phyloP scores from a whole-genome alignment of 2,329 filamentous ascomycete genomes.

The Penicillium brasilianum region DNA sequence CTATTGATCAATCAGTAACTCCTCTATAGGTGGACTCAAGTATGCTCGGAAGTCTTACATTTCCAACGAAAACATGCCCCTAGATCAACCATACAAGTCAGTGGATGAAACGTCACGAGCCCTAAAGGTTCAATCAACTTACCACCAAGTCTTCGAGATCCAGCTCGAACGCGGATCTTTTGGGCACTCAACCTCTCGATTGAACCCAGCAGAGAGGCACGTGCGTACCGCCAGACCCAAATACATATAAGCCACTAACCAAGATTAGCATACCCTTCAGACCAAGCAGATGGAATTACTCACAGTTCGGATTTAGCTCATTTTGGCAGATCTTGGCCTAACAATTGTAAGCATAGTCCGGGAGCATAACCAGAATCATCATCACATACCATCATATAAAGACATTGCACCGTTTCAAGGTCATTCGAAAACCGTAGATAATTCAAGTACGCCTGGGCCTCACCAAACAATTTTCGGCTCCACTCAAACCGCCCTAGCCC shows the following conservation, averaged over 20 bases:
- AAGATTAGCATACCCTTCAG: constrained; percentile 18
- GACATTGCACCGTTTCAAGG: constrained; percentile 55
- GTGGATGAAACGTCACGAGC: background rate
- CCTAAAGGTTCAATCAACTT: constrained; percentile 19
- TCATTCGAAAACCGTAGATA: constrained; percentile 52
- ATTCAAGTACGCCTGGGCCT: constrained; percentile 48
- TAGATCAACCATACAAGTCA: constrained; percentile 20
- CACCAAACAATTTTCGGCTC: constrained; percentile 54
- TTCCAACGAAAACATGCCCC: constrained; percentile 53
- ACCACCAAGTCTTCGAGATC: constrained; percentile 56
- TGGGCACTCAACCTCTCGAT: constrained; percentile 46
- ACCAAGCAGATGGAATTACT: constrained; percentile 16
- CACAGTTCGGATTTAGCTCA: constrained; percentile 55
- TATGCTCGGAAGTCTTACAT: constrained; percentile 38
- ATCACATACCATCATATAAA: constrained; percentile 51
- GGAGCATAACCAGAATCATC: too few species aligned
- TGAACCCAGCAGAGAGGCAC: constrained; percentile 55
- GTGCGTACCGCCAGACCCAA: constrained; percentile 55
- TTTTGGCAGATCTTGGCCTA: constrained; percentile 57
- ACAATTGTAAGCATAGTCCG: constrained; percentile 3
- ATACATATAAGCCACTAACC: constrained; percentile 53
- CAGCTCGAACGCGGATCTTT: constrained; percentile 44
- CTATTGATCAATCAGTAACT: constrained; percentile 26
- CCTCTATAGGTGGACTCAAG: background rate
- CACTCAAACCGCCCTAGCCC: constrained; percentile 53